These are phyloP conservation scores for Alternaria ventricosa DNA, from an alignment of 2,329 filamentous ascomycete genomes.

Conservation along the genomic window DNA sequence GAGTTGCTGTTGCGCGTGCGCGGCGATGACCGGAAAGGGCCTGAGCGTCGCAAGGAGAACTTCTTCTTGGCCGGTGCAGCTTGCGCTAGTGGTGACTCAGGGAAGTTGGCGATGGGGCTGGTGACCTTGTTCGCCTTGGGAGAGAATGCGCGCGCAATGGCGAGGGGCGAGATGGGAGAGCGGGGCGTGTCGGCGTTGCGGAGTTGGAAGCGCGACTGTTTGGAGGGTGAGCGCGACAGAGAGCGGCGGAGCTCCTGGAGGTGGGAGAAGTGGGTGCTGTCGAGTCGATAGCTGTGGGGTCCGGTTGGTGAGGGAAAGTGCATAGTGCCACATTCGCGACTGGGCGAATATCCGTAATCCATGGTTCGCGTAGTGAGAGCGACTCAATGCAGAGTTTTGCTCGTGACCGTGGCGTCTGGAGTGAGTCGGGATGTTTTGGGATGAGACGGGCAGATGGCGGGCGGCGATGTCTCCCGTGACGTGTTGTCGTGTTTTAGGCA, in stretches of 20 bases:
- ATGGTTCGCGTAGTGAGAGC: slow-evolving; percentile 36
- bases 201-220: slow-evolving; percentile 72
- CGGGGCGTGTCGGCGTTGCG: slow-evolving; percentile 54
- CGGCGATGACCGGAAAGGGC: slow-evolving; percentile 62
- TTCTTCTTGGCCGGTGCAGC: slow-evolving; percentile 67
- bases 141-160: slow-evolving; percentile 54
- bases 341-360: slow-evolving; percentile 59
- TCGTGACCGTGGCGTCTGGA: background rate
- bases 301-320: slow-evolving; percentile 83
- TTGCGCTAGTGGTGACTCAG: slow-evolving; percentile 64
- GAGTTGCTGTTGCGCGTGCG: slow-evolving; percentile 71
- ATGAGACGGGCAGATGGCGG: slow-evolving; percentile 18
- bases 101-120: slow-evolving; percentile 57
- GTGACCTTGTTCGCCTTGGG: slow-evolving; percentile 55
- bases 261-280: slow-evolving; percentile 71
- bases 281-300: slow-evolving; percentile 75
- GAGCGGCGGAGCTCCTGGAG: slow-evolving; percentile 86
- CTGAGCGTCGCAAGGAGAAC: slow-evolving; percentile 55
- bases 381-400: slow-evolving; percentile 5
- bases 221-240: slow-evolving; percentile 91
- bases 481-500: slow-evolving; percentile 17
- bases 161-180: slow-evolving; percentile 53
- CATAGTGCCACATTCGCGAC: slow-evolving; percentile 73
- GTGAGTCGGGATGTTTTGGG: slow-evolving; percentile 7
- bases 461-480: slow-evolving; percentile 12